These are phyloP conservation scores for Caloboletus firmus DNA, from an alignment of 1,284 basidiomycete genomes.

Conservation along the genomic window DNA sequence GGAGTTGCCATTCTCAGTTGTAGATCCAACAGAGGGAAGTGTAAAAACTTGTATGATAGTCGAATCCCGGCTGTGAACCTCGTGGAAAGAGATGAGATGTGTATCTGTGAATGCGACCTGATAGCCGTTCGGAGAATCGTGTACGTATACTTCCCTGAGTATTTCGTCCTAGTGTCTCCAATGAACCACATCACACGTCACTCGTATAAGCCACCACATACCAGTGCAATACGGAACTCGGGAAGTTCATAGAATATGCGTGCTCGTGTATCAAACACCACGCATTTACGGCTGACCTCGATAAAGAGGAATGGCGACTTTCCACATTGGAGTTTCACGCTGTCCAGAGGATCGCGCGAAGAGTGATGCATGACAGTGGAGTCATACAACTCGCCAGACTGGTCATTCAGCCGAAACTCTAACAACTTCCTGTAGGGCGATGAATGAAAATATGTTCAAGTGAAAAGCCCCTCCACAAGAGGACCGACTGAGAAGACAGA, in stretches of 20 bases:
- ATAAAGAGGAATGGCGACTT: background rate
- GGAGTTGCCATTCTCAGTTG: background rate
- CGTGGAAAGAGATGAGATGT: background rate
- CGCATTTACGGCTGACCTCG: fast-evolving
- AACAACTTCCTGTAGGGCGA: background rate
- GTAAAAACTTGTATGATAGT: background rate
- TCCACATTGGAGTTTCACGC: background rate
- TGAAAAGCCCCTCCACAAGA: background rate
- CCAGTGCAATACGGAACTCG: background rate
- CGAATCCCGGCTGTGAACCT: too few species aligned
- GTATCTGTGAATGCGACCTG: background rate
- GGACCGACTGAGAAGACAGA: background rate
- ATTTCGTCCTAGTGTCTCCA: background rate
- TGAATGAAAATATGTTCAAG: background rate
- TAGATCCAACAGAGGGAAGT: background rate
- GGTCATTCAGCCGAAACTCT: background rate
- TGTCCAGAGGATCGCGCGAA: background rate
- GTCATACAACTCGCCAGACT: background rate
- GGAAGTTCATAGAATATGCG: background rate
- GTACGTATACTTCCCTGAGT: background rate
- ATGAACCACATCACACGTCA: background rate
- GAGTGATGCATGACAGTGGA: background rate
- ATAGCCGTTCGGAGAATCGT: fast-evolving
- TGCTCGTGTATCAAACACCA: background rate
- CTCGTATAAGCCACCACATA: background rate